A percentile compares a stretch with the other conserved stretches of the same genome.
These are phyloP conservation scores for Rickenella mellea DNA, from an alignment of 768 basidiomycete genomes.

Conservation along the genomic window DNA sequence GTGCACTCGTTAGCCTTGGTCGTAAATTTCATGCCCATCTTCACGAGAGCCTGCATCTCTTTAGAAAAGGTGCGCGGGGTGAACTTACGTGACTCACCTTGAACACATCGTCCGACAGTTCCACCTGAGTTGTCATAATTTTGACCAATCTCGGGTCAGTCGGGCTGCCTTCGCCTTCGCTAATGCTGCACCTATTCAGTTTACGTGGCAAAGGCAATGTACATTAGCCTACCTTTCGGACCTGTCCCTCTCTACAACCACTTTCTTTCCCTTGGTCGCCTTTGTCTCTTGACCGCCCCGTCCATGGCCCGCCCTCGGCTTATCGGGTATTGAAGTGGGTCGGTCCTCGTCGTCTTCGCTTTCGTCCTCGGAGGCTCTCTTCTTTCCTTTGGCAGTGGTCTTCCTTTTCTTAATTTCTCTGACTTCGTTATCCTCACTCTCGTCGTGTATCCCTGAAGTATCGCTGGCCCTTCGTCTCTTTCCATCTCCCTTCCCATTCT, in stretches of 20 bases:
- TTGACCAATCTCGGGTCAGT: conserved; percentile 23
- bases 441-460: background rate
- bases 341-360: conserved; percentile 1
- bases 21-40: conserved; percentile 59
- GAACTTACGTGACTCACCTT: conserved; percentile 35
- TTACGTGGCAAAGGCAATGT: background rate
- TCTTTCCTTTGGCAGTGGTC: conserved; percentile 2
- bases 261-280: conserved; percentile 11
- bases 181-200: background rate
- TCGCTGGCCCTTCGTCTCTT: background rate
- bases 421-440: conserved; percentile 1
- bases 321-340: conserved; percentile 12
- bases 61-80: background rate
- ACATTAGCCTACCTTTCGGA: conserved; percentile 5
- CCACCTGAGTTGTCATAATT: conserved; percentile 63
- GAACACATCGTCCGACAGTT: conserved; percentile 42
- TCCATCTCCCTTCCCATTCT: conserved; percentile 3
- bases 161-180: conserved; percentile 5
- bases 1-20: conserved; percentile 62
- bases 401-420: background rate
- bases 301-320: conserved; percentile 14
- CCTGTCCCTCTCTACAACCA: conserved; percentile 4
- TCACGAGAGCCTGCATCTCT: conserved; percentile 40
- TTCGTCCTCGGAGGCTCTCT: background rate
- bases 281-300: conserved; percentile 4